Base-by-base conservation (phyloP, 1,284 basidiomycete species). In the Cystobasidium sp. region DNA sequence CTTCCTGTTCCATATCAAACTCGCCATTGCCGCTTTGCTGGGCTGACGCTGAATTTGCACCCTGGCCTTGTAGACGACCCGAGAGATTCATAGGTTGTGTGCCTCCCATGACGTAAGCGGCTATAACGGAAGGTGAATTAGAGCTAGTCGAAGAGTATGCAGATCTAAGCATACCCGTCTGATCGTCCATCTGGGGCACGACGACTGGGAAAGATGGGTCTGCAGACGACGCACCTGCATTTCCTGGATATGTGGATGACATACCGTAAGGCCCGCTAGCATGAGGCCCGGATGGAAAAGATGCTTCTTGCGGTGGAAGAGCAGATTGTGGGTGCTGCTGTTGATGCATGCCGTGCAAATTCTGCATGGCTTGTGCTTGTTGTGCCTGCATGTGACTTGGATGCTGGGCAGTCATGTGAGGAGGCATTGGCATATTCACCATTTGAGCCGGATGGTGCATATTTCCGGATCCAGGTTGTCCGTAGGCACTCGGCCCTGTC, bases 1-100 rank as follows among this genome's bases (percentile, higher is more conserved):
- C 53, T 59, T 68, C 66, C 46, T 68, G 66, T 41, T 68, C 66
- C 39, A 68, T 37, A 1, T 68, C 66, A 43, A 68, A 68, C 39
- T 68, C 66, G 10, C 64, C 64, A 47, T 55, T 66, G 18, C 49
- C 51, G 43, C 24, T n/a, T 43, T 41, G 41, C 10, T 66, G 49
- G 31, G 51, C 49, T 14, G 39, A 41, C 12, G 41, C 64, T 37
- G 20, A 39, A 22, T 49, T 49, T 6, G 49, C n/a, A 3, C 41
- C 39, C 20, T 66, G 51, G 9, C 64, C 51, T 10, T n/a, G 47
- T 1, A 66, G 64, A 14, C 31, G 24, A 12, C 49, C 64, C 6
- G 22, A 31, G 39, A 59, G 22, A 20, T 41, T 66, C 9, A 20
- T n/a, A 53, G 47, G 64, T 31, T 52, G 64, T 39, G 49, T 31